Evolutionary conservation across 345 rosid species (phyloP).

Genomic region (Gossypium thurberi): DNA sequence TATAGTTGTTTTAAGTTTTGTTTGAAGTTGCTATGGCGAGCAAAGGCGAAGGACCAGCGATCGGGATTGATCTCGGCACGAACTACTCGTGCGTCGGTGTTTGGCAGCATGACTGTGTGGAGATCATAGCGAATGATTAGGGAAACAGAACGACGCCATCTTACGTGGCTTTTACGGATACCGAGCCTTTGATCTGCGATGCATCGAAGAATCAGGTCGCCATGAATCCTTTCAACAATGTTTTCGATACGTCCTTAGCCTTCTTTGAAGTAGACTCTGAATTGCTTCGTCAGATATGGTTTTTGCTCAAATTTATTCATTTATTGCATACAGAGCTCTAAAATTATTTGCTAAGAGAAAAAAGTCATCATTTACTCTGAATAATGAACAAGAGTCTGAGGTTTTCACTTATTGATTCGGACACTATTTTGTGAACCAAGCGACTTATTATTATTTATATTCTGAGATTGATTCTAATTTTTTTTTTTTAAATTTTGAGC

Average conservation of each 20-base stretch:
- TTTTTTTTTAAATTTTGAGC: too few relatives aligned
- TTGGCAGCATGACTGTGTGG: constrained; percentile 60
- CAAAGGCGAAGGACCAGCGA: constrained; percentile 59
- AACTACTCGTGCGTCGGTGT: constrained; percentile 57
- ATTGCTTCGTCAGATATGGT: too few relatives aligned
- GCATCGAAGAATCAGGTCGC: constrained; percentile 65
- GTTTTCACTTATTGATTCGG: too few relatives aligned
- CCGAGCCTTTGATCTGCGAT: constrained; percentile 53
- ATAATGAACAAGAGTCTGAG: too few relatives aligned
- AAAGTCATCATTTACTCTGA: neutral
- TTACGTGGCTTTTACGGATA: constrained; percentile 48
- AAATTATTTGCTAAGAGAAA: too few relatives aligned
- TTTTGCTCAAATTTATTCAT: too few relatives aligned
- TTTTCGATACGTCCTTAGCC: constrained; percentile 34
- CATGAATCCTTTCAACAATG: constrained; percentile 55
- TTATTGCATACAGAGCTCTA: neutral
- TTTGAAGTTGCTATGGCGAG: constrained; percentile 29
- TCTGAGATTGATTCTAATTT: too few relatives aligned
- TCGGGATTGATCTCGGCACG: constrained; percentile 58
- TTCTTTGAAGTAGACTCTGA: neutral
- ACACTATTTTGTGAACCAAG: too few relatives aligned
- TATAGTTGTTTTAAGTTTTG: neutral
- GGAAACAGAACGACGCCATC: constrained; percentile 53
- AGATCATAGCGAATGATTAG: constrained; percentile 59
- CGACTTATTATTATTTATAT: too few relatives aligned